Conservation (phyloP, 768 basidiomycete species). For the Gymnopilus dilepis region DNA sequence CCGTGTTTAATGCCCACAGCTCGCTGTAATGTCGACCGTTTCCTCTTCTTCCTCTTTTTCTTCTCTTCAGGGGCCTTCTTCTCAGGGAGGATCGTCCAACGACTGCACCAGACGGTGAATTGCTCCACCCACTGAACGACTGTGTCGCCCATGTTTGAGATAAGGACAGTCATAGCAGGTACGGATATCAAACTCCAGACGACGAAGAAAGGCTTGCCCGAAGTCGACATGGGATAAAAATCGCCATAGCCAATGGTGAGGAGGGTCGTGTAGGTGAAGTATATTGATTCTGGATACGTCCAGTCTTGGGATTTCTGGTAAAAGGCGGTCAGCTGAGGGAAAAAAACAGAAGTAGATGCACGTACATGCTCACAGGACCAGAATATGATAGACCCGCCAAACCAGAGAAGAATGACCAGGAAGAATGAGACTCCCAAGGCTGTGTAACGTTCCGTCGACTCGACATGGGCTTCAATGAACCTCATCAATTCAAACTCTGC, state of each 20-base stretch:
- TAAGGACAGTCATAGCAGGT: conserved; percentile 46
- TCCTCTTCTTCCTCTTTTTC: conserved; percentile 22
- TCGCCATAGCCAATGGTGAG: conserved; percentile 51
- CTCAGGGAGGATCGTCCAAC: conserved; percentile 35
- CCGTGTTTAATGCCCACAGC: no score
- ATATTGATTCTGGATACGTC: conserved; percentile 44
- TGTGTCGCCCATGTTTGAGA: conserved; percentile 55
- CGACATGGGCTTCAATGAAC: conserved; percentile 32
- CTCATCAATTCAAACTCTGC: conserved; percentile 47
- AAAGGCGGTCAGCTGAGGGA: neutral
- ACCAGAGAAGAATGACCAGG: conserved; percentile 27
- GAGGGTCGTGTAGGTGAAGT: conserved; percentile 44
- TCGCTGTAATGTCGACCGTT: neutral
- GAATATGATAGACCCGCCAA: conserved; percentile 42
- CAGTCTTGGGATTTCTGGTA: conserved; percentile 32
- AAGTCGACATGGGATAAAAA: conserved; percentile 38
- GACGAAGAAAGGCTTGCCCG: conserved; percentile 48
- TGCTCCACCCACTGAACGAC: conserved; percentile 45
- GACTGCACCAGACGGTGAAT: conserved; percentile 36
- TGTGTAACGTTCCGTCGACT: conserved; percentile 32
- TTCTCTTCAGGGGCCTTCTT: neutral
- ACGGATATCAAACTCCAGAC: conserved; percentile 47
- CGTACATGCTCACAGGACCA: conserved; percentile 39
- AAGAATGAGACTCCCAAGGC: conserved; percentile 33
- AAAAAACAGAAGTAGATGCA: neutral